Base-by-base conservation (phyloP, 768 basidiomycete species). In the Xanthoconium purpureum region DNA sequence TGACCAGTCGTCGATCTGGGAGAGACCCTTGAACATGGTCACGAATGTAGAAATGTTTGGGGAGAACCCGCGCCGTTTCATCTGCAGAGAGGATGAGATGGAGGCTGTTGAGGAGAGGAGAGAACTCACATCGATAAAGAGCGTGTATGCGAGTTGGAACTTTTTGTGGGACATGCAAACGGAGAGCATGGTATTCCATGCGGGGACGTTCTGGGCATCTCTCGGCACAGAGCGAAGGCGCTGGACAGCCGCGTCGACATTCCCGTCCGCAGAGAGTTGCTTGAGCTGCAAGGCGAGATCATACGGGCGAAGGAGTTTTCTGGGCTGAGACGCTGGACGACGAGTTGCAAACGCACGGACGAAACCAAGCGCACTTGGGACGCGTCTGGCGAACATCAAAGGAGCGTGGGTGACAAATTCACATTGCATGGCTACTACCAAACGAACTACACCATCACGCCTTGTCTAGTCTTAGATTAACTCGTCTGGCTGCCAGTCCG, bases 131-230 rank as follows among this genome's bases (percentile, higher is more conserved):
- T 94, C 89, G 43, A 75, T 73, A 68, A 81, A 93, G 33, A 93
- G 73, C n/a, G 78, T 68, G 59, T 84, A 88, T 0, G 81, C 82
- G 33, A 88, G 71, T 37, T 84, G 79, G 65, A 77, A 87, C 42
- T 79, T 79, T 56, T 78, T 71, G 17, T 72, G 80, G 39, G 82
- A 78, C 75, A 89, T 74, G 47, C 80, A 80, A 50, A 84, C 78
- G 74, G 80, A 82, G 38, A 94, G 85, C 62, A 93, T 68, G 3
- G 85, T 89, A 60, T 91, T 91, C 91, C 91, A 94, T 8, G 87
- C 84, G 12, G 79, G 76, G 2, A 81, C 75, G 60, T 91, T 92
- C 65, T 89, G 87, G 0, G 89, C 85, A 60, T 87, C 88, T 47
- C 81, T 73, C 24, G 91, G 89, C 18, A 84, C 74, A 38, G 78